A percentile compares a stretch with the other conserved stretches of the same genome.
Conservation (phyloP, 768 basidiomycete genomes). For the Tremella fuciformis region DNA sequence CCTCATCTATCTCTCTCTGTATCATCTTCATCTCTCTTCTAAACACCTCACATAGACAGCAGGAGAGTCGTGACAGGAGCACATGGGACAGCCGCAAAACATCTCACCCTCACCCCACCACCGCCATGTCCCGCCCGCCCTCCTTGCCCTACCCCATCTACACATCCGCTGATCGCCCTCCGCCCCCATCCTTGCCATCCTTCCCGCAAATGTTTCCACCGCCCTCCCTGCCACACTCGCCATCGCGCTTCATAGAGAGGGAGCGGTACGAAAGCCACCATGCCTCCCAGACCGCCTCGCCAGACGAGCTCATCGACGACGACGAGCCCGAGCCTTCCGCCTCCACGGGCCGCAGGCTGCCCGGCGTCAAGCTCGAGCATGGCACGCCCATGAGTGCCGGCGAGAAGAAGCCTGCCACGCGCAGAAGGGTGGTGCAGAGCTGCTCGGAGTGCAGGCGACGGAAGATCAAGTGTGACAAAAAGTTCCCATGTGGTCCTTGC, state of each 20-base stretch:
- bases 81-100: background rate
- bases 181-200: constrained; percentile 4
- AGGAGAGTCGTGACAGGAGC: no score
- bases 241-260: constrained; percentile 1
- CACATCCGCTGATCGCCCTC: background rate
- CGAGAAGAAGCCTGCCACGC: constrained; percentile 41
- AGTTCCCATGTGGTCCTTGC: constrained; percentile 51
- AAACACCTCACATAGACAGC: no score
- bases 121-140: constrained; percentile 3
- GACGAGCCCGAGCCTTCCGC: background rate
- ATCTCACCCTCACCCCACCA: background rate
- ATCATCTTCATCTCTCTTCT: no score
- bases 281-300: background rate
- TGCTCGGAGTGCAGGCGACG: constrained; percentile 51
- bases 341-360: background rate
- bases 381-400: background rate
- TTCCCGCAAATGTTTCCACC: background rate
- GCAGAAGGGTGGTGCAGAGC: constrained; percentile 50
- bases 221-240: background rate
- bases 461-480: constrained; percentile 53
- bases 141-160: no score
- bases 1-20: no score
- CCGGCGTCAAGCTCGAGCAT: constrained; percentile 7
- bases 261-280: no score
- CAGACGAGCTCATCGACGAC: background rate